phyloP scores from a whole-genome alignment of 2,329 filamentous ascomycete genomes.

The Pestalotiopsis sp. region DNA sequence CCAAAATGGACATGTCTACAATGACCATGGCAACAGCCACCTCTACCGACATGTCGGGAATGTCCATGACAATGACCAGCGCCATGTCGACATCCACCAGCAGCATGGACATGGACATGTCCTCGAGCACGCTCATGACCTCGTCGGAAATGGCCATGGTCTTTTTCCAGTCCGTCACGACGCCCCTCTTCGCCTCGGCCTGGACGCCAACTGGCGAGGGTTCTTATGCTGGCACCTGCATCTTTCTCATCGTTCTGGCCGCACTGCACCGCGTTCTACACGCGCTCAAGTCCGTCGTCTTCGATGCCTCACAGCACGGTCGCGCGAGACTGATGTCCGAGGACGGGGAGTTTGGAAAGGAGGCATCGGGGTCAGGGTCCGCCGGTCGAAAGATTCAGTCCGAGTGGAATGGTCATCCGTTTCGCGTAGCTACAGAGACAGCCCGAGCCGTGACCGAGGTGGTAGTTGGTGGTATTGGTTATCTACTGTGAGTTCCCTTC shows the following conservation, averaged over 20 bases:
- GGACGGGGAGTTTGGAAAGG: neutral
- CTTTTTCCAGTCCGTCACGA: conserved; percentile 62
- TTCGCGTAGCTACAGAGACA: conserved; percentile 66
- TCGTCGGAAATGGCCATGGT: conserved; percentile 31
- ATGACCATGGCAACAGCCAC: conserved; percentile 10
- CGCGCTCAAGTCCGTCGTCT: conserved; percentile 43
- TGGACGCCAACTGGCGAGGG: conserved; percentile 77
- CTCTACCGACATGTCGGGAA: neutral
- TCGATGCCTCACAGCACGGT: neutral
- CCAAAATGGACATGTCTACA: conserved; percentile 4
- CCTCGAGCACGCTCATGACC: conserved; percentile 20
- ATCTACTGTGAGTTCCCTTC: conserved; percentile 31
- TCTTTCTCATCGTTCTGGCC: conserved; percentile 82
- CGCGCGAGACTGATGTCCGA: neutral
- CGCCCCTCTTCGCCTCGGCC: conserved; percentile 64
- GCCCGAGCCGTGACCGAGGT: conserved; percentile 33
- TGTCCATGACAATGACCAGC: conserved; percentile 6
- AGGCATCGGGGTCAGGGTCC: neutral
- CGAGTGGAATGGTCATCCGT: conserved; percentile 19
- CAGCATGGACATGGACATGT: conserved; percentile 1
- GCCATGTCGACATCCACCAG: conserved; percentile 11
- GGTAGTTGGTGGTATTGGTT: conserved; percentile 30
- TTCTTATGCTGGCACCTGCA: conserved; percentile 84
- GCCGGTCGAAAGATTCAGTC: conserved; percentile 66
- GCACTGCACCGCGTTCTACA: conserved; percentile 70